Conservation (phyloP, 2,329 filamentous ascomycete species). For the Botryotinia narcissicola region DNA sequence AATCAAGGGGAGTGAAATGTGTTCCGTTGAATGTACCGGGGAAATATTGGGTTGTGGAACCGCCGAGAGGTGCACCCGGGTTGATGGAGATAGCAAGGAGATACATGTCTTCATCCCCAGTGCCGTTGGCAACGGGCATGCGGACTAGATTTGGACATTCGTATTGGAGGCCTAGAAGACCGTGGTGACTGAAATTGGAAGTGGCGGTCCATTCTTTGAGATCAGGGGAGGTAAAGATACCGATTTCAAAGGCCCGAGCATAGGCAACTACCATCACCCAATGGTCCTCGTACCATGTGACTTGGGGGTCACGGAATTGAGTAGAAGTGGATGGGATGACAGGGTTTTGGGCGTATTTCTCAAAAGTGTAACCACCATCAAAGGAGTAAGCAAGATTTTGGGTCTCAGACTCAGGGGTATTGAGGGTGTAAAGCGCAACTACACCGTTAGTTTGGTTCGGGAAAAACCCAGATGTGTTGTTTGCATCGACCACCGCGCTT, state of each 20-base stretch:
- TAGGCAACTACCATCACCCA: slow-evolving; percentile 61
- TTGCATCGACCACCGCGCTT: slow-evolving; percentile 49
- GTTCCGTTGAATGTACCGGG: slow-evolving; percentile 63
- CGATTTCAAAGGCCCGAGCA: slow-evolving; percentile 53
- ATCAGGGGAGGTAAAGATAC: slow-evolving; percentile 60
- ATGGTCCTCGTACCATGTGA: slow-evolving; percentile 54
- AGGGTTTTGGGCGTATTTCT: slow-evolving; percentile 58
- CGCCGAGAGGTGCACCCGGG: slow-evolving; percentile 55
- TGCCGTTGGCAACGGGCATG: slow-evolving; percentile 46
- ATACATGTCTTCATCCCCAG: slow-evolving; percentile 37
- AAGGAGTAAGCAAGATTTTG: slow-evolving; percentile 61
- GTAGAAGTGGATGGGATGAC: slow-evolving; percentile 49
- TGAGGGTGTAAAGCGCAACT: slow-evolving; percentile 55
- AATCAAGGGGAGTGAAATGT: slow-evolving; percentile 51
- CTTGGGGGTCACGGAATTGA: slow-evolving; percentile 65
- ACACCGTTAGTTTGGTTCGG: slow-evolving; percentile 58
- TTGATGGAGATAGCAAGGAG: slow-evolving; percentile 54
- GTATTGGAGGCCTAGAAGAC: slow-evolving; percentile 43
- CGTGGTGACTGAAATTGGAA: slow-evolving; percentile 57
- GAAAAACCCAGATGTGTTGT: slow-evolving; percentile 65
- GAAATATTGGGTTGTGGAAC: slow-evolving; percentile 56
- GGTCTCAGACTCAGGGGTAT: slow-evolving; percentile 44
- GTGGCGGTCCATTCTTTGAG: slow-evolving; percentile 56
- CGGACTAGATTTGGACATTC: slow-evolving; percentile 63
- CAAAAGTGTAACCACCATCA: slow-evolving; percentile 62